Conservation (phyloP, 139 green algal genomes). For the Micractinium sp. region DNA sequence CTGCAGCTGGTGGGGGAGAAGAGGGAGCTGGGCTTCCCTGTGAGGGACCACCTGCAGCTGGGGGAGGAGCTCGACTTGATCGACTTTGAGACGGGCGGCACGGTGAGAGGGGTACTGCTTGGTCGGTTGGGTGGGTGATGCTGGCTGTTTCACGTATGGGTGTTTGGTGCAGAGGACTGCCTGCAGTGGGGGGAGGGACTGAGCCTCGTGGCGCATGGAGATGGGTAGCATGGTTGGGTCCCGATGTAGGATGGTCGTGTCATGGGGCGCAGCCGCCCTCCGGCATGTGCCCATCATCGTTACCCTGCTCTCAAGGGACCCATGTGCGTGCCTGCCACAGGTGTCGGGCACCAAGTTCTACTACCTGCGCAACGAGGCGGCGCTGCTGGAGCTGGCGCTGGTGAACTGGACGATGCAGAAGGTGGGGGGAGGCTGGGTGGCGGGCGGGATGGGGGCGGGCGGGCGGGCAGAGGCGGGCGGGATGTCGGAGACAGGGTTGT, state of each 20-base stretch:
- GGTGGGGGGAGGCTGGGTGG: not conserved
- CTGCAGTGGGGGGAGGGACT: not conserved
- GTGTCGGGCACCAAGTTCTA: slow-evolving; percentile 91
- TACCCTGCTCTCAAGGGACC: too few relatives aligned
- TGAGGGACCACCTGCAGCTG: slow-evolving; percentile 84
- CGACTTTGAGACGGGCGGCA: slow-evolving; percentile 88
- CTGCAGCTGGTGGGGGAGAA: slow-evolving; percentile 58
- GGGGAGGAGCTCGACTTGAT: slow-evolving; percentile 81
- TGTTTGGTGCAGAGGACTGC: too few relatives aligned
- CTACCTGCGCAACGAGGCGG: slow-evolving; percentile 91
- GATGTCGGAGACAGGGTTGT: too few relatives aligned
- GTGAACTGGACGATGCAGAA: slow-evolving; percentile 87
- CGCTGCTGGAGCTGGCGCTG: slow-evolving; percentile 96
- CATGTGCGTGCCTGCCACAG: slow-evolving; percentile 20
- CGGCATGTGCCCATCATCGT: too few relatives aligned
- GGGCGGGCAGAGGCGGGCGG: not conserved
- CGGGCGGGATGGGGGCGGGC: not conserved
- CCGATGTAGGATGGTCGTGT: too few relatives aligned
- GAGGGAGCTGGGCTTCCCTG: slow-evolving; percentile 76
- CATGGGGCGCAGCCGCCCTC: too few relatives aligned
- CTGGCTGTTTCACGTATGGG: not conserved
- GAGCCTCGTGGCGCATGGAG: not conserved
- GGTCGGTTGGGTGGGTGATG: not conserved
- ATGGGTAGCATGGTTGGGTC: not conserved
- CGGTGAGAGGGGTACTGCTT: slow-evolving; percentile 62